Evolutionary conservation across 192 early-diverging fungal genomes (phyloP).

Genomic region (Coemansia javaensis): DNA sequence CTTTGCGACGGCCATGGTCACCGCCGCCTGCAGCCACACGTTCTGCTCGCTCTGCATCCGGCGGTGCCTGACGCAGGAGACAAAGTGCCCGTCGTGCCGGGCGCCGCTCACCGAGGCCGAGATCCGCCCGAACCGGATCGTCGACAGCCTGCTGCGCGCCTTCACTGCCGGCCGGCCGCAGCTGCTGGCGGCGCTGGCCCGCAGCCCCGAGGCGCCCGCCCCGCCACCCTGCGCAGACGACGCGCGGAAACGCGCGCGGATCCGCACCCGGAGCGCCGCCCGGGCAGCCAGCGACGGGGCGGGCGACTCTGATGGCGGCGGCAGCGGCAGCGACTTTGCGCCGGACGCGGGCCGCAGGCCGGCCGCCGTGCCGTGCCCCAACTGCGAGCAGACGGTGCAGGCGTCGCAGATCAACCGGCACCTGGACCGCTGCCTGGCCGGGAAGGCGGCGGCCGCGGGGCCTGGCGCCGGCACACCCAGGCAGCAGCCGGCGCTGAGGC

Average conservation of each 20-base stretch:
- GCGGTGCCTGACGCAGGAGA: slow-evolving; percentile 54
- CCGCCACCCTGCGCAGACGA: neutral
- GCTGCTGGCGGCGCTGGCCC: slow-evolving; percentile 15
- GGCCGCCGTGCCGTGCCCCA: slow-evolving; percentile 29
- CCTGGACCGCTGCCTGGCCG: slow-evolving; percentile 39
- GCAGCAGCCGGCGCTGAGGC: slow-evolving; percentile 1
- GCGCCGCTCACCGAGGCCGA: slow-evolving; percentile 31
- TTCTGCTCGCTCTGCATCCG: slow-evolving; percentile 77
- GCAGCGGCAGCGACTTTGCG: slow-evolving; percentile 39
- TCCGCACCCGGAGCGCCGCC: slow-evolving; percentile 7
- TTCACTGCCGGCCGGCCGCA: slow-evolving; percentile 28
- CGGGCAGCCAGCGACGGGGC: too few relatives aligned
- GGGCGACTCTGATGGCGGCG: too few relatives aligned
- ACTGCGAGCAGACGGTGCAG: slow-evolving; percentile 25
- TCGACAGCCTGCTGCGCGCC: slow-evolving; percentile 26
- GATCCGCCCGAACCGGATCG: slow-evolving; percentile 33
- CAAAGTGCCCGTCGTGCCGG: slow-evolving; percentile 65
- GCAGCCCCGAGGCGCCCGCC: neutral
- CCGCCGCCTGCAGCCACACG: slow-evolving; percentile 62
- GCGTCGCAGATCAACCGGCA: slow-evolving; percentile 43
- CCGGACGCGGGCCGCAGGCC: neutral
- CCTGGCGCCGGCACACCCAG: neutral
- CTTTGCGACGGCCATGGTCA: slow-evolving; percentile 56
- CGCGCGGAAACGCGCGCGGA: slow-evolving; percentile 19
- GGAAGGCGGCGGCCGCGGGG: slow-evolving; percentile 1